Evolutionary conservation across 306 rosid genomes (phyloP), one percentile per base, ranked within the genome.

Genomic region (Carpinus viminea): DNA sequence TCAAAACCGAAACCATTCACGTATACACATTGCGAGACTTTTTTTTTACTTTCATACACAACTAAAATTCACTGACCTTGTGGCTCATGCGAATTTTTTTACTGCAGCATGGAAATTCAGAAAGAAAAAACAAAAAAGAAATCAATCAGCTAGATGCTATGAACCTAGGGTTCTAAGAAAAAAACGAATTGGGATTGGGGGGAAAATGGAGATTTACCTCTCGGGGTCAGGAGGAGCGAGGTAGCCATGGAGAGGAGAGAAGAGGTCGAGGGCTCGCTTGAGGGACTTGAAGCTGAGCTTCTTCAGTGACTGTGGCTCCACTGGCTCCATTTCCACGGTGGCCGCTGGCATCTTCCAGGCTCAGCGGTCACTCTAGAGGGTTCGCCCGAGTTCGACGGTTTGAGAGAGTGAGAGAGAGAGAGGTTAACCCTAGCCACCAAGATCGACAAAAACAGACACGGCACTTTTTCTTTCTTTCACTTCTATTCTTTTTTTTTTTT

Each of bases 201-300:
- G 53, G 12, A 15, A 10, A 66, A 7, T 34, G 18, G n/a, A 4
- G 38, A 17, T 4, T 17, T 21, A 91, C 99, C 97, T 96, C 11
- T 88, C 84, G 41, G 80, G 65, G 66, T 96, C 97, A 2, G 89
- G 91, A 59, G 98, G 90, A 54, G 97, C 88, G 28, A 93, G 84
- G 21, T 86, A 91, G 11, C 84, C 86, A 46, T 93, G 98, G 60
- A 76, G 65, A 41, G 98, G 98, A 79, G 97, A 88, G 89, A 96
- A 96, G 82, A 96, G 94, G 84, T 96, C 99, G 78, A 90, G 97
- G 43, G 94, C 88, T 70, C 98, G 92, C 80, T 93, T 93, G 9
- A 96, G 91, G 15, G 99, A 96, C 85, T 96, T 96, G 92, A 93
- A 87, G 78, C 96, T 93, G 17, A 93, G 96, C 87, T 96, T 96